Evolutionary conservation across 768 basidiomycete genomes (phyloP).

Genomic region (Lanmaoa rubissima): DNA sequence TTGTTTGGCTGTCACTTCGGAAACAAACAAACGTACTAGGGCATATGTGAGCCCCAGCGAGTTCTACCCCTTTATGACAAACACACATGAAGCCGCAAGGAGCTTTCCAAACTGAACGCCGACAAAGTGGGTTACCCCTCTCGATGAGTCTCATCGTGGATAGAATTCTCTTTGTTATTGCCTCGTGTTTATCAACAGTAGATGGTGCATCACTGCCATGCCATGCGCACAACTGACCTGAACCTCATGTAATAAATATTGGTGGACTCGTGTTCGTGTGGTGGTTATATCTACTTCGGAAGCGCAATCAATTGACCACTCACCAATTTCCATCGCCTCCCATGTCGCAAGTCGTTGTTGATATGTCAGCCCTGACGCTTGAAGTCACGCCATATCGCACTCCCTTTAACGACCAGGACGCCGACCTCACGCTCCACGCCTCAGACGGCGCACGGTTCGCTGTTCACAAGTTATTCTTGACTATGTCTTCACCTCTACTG

Average conservation of each 20-base stretch:
- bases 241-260: constrained; percentile 26
- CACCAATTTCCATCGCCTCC: constrained; percentile 10
- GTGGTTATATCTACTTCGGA: constrained; percentile 30
- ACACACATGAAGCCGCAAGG: constrained; percentile 15
- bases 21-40: constrained; percentile 21
- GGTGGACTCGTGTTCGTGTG: constrained; percentile 10
- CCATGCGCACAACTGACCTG: constrained; percentile 29
- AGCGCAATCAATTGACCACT: constrained; percentile 14
- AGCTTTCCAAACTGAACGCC: constrained; percentile 16
- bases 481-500: constrained; percentile 42
- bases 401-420: constrained; percentile 39
- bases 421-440: constrained; percentile 43
- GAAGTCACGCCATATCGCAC: constrained; percentile 29
- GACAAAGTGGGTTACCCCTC: neutral
- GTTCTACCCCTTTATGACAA: constrained; percentile 2
- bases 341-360: constrained; percentile 30
- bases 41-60: neutral
- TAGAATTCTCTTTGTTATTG: constrained; percentile 7
- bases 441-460: constrained; percentile 43
- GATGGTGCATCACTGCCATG: constrained; percentile 19
- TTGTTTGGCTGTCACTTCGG: constrained; percentile 2
- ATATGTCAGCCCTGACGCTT: constrained; percentile 30
- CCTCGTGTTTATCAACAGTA: constrained; percentile 27
- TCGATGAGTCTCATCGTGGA: neutral
- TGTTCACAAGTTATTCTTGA: constrained; percentile 42